Base-by-base conservation (phyloP, 495 filamentous ascomycete species). In the Aspergillus heteromorphus region DNA sequence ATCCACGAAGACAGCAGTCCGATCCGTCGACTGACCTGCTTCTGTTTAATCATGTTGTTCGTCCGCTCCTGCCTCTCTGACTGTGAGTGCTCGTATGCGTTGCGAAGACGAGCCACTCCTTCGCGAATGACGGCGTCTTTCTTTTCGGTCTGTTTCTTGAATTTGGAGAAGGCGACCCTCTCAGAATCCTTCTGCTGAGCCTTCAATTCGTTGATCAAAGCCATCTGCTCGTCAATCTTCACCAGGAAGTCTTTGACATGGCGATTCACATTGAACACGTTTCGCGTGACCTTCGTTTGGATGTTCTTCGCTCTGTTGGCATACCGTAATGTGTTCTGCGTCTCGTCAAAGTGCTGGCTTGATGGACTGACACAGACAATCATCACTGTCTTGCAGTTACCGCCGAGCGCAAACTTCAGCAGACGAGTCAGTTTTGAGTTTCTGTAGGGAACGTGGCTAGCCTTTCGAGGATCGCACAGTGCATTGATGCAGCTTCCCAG, bases 341-440 rank as follows among this genome's bases (percentile, higher is more conserved):
- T 99, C 65, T 99, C 93, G 65, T 99, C 93, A 65, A 95, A 99
- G 70, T 99, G 93, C 38, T 88, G 86, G 66, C 93, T 97, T 7
- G 91, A 96, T 13, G 93, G 93, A 63, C 91, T 96, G 48, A 97
- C 91, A 63, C 93, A 99, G 29, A 99, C 93, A 63, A 99, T 99
- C 93, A 99, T 99, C 62, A 99, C 93, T 10, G 93, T 99, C 74
- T 89, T 92, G 76, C 93, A 99, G 66, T 99, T 99, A 2, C 93
- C 93, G 41, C 93, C 93, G 1, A 99, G 80, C 2, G 91, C 95
- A 73, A 99, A 99, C 59, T 99, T 99, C 21, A 99, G 82, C 1
- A 99, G 76, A 40, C 93, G 87, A 2, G 93, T 99, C 45, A 99
- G 84, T 63, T 97, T 99, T 29, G 92, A 97, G 71, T 99, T 97